A percentile compares a stretch with the other conserved stretches of the same genome.
phyloP scores from a whole-genome alignment of 225 moss, liverwort and hornwort species.

The Bryoerythrophyllum caledonicum region DNA sequence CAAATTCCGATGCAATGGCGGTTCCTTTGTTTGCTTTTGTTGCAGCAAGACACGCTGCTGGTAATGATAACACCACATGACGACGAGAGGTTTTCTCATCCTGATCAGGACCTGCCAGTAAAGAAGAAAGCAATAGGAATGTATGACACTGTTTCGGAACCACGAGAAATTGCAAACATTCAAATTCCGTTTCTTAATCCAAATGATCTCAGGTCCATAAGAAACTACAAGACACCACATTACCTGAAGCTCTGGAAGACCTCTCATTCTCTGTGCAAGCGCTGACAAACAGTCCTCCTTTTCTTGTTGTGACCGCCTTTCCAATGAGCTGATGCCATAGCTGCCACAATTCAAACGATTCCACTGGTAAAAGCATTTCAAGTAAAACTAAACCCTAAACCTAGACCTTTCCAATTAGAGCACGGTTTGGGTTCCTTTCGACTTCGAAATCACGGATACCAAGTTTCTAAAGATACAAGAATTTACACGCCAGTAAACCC shows the following conservation, averaged over 20 bases:
- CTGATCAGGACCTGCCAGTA: conserved; percentile 24
- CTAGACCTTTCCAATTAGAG: no score
- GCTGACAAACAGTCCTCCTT: not conserved
- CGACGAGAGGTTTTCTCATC: conserved; percentile 36
- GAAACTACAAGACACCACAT: not conserved
- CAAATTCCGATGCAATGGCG: conserved; percentile 43
- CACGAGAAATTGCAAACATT: no score
- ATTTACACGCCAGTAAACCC: not conserved
- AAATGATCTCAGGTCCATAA: not conserved
- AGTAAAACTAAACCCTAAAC: no score
- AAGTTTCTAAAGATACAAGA: not conserved
- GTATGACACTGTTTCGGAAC: no score
- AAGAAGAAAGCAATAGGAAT: conserved; percentile 5
- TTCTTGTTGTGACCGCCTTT: not conserved
- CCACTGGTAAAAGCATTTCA: no score
- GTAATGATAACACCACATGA: conserved; percentile 36
- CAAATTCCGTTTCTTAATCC: not conserved
- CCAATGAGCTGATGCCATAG: conserved; percentile 24
- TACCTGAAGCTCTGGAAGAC: conserved; percentile 15
- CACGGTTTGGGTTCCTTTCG: not conserved
- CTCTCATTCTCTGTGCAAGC: conserved; percentile 1
- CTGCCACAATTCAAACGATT: conserved; percentile 21
- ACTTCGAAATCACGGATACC: not conserved
- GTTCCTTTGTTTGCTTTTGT: conserved; percentile 21
- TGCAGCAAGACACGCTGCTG: conserved; percentile 36